phyloP scores from a whole-genome alignment of 228 moss, liverwort and hornwort species.

The Sphagnum fallax region DNA sequence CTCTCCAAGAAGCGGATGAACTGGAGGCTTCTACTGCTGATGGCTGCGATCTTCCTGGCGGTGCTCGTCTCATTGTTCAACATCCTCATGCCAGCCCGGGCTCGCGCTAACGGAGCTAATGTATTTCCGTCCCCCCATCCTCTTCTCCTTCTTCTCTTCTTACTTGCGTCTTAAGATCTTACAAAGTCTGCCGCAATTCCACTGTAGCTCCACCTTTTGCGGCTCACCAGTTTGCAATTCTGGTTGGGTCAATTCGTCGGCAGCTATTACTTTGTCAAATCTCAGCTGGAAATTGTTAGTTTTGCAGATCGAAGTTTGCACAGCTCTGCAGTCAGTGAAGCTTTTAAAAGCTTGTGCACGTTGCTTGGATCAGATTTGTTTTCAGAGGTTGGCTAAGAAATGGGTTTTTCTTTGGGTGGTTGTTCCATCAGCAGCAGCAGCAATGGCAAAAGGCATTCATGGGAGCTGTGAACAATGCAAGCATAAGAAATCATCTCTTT shows the following conservation, averaged over 20 bases:
- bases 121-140: slow-evolving; percentile 17
- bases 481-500: slow-evolving; percentile 46
- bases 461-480: slow-evolving; percentile 57
- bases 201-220: not conserved
- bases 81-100: not conserved
- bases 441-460: slow-evolving; percentile 40
- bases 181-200: slow-evolving; percentile 18
- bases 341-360: not conserved
- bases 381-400: not conserved
- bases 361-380: not conserved
- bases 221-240: not conserved
- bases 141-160: slow-evolving; percentile 15
- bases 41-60: slow-evolving; percentile 11
- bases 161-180: slow-evolving; percentile 5
- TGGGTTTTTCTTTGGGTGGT: not conserved
- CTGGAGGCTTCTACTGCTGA: slow-evolving; percentile 24
- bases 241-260: not conserved
- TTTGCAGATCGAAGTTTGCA: not conserved
- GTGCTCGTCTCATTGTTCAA: not conserved
- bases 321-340: not conserved
- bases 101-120: not conserved
- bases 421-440: slow-evolving; percentile 14
- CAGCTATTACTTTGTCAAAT: not conserved
- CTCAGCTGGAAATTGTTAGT: not conserved
- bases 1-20: slow-evolving; percentile 30